Evolutionary conservation across 2,329 filamentous ascomycete genomes (phyloP).

Genomic region (Clathrospora elynae): DNA sequence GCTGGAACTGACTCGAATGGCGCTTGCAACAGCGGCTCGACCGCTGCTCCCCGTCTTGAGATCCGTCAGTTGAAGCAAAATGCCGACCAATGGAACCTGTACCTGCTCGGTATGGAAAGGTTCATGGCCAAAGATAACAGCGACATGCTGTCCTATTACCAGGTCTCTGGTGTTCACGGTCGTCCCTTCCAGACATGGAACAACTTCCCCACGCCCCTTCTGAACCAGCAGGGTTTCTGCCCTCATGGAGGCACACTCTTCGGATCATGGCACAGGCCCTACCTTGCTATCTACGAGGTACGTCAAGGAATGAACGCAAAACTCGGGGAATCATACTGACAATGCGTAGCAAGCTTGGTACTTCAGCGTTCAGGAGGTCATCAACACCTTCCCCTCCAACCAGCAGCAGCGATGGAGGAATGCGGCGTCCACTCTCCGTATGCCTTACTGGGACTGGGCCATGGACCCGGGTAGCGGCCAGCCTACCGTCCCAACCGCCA

Average conservation of each 20-base stretch:
- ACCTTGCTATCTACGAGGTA: constrained; percentile 68
- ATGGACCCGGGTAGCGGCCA: constrained; percentile 39
- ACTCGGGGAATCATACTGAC: neutral
- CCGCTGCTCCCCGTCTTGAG: constrained; percentile 61
- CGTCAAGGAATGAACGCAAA: constrained; percentile 1
- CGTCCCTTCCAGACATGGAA: constrained; percentile 69
- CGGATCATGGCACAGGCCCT: constrained; percentile 82
- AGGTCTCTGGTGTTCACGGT: constrained; percentile 79
- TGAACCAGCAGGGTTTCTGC: constrained; percentile 71
- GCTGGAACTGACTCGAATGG: constrained; percentile 29
- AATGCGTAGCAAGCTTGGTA: constrained; percentile 51
- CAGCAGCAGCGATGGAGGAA: constrained; percentile 48
- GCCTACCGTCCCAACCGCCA: constrained; percentile 38
- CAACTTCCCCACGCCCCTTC: constrained; percentile 42
- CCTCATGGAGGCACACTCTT: constrained; percentile 77
- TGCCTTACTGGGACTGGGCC: constrained; percentile 59
- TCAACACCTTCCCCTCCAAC: constrained; percentile 49
- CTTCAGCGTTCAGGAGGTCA: constrained; percentile 48
- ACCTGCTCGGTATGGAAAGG: constrained; percentile 73
- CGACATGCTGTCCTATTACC: constrained; percentile 73
- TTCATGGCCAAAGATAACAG: constrained; percentile 71
- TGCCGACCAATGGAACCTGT: constrained; percentile 74
- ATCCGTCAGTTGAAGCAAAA: constrained; percentile 68
- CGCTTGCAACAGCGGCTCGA: constrained; percentile 32
- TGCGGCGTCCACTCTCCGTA: constrained; percentile 50